phyloP scores from a whole-genome alignment of 2,329 filamentous ascomycete species.

The Leptoxyphium fumago region DNA sequence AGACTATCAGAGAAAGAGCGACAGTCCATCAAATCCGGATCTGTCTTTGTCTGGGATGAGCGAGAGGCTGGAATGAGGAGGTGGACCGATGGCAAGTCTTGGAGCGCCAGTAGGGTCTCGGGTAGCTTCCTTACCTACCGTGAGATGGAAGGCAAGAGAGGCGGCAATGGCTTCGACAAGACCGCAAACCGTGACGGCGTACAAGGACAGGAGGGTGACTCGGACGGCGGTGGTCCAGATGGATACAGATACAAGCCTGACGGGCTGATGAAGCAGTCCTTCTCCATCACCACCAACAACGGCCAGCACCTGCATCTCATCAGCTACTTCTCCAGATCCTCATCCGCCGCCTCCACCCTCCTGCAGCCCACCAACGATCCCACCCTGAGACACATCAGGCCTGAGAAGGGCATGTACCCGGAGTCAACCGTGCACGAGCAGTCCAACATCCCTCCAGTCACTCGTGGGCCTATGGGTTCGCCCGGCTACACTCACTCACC shows the following conservation, averaged over 20 bases:
- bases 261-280: constrained; percentile 98
- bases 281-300: constrained; percentile 88
- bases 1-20: constrained; percentile 92
- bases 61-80: constrained; percentile 93
- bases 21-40: constrained; percentile 88
- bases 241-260: constrained; percentile 92
- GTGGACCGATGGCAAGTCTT: constrained; percentile 98
- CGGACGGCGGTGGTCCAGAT: constrained; percentile 56
- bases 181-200: constrained; percentile 56
- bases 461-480: constrained; percentile 52
- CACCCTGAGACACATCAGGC: constrained; percentile 63
- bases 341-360: constrained; percentile 56
- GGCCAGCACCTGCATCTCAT: constrained; percentile 92
- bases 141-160: constrained; percentile 97
- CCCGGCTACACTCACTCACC: constrained; percentile 41
- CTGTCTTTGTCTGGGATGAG: constrained; percentile 99
- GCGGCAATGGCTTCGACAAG: constrained; percentile 50
- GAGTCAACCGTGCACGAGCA: constrained; percentile 85
- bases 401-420: constrained; percentile 89
- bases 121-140: constrained; percentile 95
- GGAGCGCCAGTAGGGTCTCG: constrained; percentile 94
- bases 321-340: constrained; percentile 82
- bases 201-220: constrained; percentile 66
- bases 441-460: constrained; percentile 65
- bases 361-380: constrained; percentile 73